Conservation (phyloP, 192 early-diverging fungal species). For the Mortierella hygrophila region DNA sequence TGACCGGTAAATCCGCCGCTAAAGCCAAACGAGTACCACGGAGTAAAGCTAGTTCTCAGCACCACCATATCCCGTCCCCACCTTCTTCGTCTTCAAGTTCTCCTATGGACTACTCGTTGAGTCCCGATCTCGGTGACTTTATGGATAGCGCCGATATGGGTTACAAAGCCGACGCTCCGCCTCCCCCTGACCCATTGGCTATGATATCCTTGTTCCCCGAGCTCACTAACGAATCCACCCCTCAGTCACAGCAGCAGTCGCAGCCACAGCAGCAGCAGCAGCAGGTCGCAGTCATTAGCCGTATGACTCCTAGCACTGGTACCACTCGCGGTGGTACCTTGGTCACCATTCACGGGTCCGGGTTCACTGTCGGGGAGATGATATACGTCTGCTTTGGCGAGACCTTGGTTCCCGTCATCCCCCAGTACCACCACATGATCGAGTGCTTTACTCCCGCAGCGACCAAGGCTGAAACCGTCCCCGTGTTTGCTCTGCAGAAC, state of each 20-base stretch:
- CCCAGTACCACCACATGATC: slow-evolving; percentile 36
- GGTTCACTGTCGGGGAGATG: slow-evolving; percentile 44
- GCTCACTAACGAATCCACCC: background rate
- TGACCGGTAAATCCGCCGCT: slow-evolving; percentile 22
- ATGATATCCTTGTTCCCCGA: slow-evolving; percentile 47
- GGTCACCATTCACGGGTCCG: slow-evolving; percentile 45
- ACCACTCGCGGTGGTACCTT: slow-evolving; percentile 48
- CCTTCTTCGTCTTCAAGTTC: slow-evolving; percentile 27
- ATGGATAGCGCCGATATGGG: slow-evolving; percentile 16
- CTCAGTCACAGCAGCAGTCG: slow-evolving; percentile 3
- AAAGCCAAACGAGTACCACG: slow-evolving; percentile 29
- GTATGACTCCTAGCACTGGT: slow-evolving; percentile 50
- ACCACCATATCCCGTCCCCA: slow-evolving; percentile 32
- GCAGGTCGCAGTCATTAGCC: slow-evolving; percentile 19
- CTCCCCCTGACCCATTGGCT: slow-evolving; percentile 13
- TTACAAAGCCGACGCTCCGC: background rate
- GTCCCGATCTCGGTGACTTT: slow-evolving; percentile 22
- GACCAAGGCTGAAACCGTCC: slow-evolving; percentile 34
- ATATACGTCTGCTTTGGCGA: slow-evolving; percentile 54
- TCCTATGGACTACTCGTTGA: slow-evolving; percentile 19
- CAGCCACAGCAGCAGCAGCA: slow-evolving; percentile 3
- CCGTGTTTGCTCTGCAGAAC: slow-evolving; percentile 27
- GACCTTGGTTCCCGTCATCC: slow-evolving; percentile 41
- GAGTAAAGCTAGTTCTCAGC: background rate
- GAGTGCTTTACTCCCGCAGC: slow-evolving; percentile 48